phyloP scores from a whole-genome alignment of 2,329 filamentous ascomycete genomes.

The Rhinocladiella similis region DNA sequence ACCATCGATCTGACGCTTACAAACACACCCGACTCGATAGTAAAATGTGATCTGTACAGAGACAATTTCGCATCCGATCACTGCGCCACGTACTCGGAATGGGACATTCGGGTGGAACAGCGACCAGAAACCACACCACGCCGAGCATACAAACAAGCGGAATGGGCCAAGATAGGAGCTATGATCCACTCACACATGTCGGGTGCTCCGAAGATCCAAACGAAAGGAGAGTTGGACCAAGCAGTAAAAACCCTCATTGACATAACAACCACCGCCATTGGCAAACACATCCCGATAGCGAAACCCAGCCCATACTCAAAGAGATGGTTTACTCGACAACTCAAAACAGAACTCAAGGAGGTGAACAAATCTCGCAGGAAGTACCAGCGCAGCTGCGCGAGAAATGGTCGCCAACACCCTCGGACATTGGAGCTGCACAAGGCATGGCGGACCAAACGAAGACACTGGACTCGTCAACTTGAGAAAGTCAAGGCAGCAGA shows the following conservation, averaged over 20 bases:
- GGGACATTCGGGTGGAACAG: background rate
- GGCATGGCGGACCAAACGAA: constrained; percentile 8
- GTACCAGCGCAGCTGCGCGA: constrained; percentile 24
- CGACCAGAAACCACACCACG: background rate
- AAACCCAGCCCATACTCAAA: constrained; percentile 29
- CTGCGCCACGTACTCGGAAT: background rate
- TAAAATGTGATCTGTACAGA: background rate
- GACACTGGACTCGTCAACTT: constrained; percentile 25
- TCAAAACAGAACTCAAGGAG: constrained; percentile 28
- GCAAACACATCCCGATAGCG: constrained; percentile 16
- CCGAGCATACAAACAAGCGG: constrained; percentile 10
- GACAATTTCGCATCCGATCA: background rate
- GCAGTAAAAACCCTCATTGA: constrained; percentile 3
- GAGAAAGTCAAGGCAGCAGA: constrained; percentile 11
- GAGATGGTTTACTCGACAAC: constrained; percentile 29
- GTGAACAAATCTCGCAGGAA: constrained; percentile 26
- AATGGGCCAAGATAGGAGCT: constrained; percentile 12
- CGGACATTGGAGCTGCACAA: constrained; percentile 12
- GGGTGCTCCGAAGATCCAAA: background rate
- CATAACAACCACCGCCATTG: constrained; percentile 12
- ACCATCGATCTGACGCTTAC: background rate
- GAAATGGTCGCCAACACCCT: background rate
- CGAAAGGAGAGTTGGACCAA: background rate
- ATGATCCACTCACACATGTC: constrained; percentile 5
- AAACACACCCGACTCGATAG: background rate